Base-by-base conservation (phyloP, 345 rosid species). In the rapeseed (Brassica napus) region DNA sequence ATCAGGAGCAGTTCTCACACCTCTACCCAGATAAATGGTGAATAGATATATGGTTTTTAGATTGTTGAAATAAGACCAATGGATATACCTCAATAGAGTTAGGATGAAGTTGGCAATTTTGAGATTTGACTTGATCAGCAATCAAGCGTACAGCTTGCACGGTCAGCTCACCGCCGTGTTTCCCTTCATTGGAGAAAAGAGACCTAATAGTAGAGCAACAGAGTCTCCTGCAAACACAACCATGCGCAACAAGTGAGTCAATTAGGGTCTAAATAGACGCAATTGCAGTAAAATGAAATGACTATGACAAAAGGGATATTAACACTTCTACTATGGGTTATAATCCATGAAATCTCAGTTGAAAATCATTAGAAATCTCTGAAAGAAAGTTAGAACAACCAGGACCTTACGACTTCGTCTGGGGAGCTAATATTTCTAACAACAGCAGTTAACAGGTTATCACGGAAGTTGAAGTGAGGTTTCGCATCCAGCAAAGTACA, bases 381-480 rank as follows among this genome's bases (percentile, higher is more conserved):
- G 24, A 72, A 69, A 67, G 65, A 70, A 2, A 35, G 59, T 64
- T 35, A 28, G 28, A 75, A 64, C 32, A 76, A 71, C 61, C 2
- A 76, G 76, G 81, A 94, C 98, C 99, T 93, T 78, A 85, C 84
- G 64, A 85, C 87, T 76, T 89, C 93, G 85, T 95, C 99, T 10
- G 85, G 81, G 78, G 97, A 95, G 83, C 94, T 87, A 71, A 87
- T 83, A 78, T 89, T 93, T 81, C 79, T 70, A 74, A 90, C 89
- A 83, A 88, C 97, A 42, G 88, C 87, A 68, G n/a, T 83, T 79
- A 95, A 59, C 81, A 95, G 86, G 82, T 78, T 88, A 75, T 91
- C 93, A 2, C 91, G 83, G 76, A 84, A 95, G 87, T 95, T 93
- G 84, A 95, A 95, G 88, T 95, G 97, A 23, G 97, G 97, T 82